Conservation (phyloP, 495 filamentous ascomycete species). For the Neohortaea acidophila region DNA sequence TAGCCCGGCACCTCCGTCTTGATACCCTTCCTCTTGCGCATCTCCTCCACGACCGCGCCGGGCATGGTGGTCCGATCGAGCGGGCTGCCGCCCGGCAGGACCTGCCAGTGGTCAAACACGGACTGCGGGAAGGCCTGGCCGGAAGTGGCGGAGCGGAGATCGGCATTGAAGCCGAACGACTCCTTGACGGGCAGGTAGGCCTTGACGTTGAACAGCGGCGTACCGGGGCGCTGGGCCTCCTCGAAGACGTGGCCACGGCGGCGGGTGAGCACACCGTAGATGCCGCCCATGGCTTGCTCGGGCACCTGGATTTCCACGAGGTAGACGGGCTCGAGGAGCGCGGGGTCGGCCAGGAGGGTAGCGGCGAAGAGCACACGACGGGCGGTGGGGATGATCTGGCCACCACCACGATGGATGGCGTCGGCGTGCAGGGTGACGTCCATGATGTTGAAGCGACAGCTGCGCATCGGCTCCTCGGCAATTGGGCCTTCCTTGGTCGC, state of each 20-base stretch:
- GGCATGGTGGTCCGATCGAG: slow-evolving; percentile 74
- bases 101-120: slow-evolving; percentile 97
- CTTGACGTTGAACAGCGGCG: slow-evolving; percentile 99
- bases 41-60: slow-evolving; percentile 68
- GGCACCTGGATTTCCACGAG: slow-evolving; percentile 98
- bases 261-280: slow-evolving; percentile 98
- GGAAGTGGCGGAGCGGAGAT: slow-evolving; percentile 83
- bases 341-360: slow-evolving; percentile 75
- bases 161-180: slow-evolving; percentile 98
- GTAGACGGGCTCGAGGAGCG: slow-evolving; percentile 92
- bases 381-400: slow-evolving; percentile 94
- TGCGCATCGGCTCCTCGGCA: slow-evolving; percentile 95
- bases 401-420: slow-evolving; percentile 98
- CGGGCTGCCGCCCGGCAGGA: slow-evolving; percentile 84
- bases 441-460: slow-evolving; percentile 93
- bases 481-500: slow-evolving; percentile 93
- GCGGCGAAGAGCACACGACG: slow-evolving; percentile 95
- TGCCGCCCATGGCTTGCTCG: slow-evolving; percentile 97
- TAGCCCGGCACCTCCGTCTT: slow-evolving; percentile 82
- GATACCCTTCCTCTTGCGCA: slow-evolving; percentile 99
- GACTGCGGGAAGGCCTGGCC: slow-evolving; percentile 98
- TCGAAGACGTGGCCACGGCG: slow-evolving; percentile 96
- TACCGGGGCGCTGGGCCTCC: slow-evolving; percentile 95
- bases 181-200: slow-evolving; percentile 98
- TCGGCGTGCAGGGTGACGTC: slow-evolving; percentile 99